These are phyloP conservation scores for Podospora appendiculata DNA, from an alignment of 495 filamentous ascomycete species.

Conservation along the genomic window DNA sequence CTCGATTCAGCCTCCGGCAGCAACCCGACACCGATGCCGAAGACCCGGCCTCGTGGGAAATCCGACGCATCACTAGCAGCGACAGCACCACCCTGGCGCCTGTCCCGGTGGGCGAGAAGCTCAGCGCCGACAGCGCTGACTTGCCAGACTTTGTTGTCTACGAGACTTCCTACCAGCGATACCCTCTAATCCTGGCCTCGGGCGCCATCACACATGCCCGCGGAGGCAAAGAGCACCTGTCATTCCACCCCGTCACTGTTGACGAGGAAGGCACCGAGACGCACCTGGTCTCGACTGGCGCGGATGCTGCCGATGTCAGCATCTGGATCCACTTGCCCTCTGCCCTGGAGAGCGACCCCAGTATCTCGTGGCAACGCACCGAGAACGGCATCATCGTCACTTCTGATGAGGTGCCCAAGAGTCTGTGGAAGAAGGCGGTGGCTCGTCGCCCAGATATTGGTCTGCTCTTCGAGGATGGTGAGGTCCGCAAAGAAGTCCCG, in stretches of 20 bases:
- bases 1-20: slow-evolving; percentile 22
- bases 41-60: slow-evolving; percentile 19
- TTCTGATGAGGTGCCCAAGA: slow-evolving; percentile 22
- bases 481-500: slow-evolving; percentile 36
- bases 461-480: slow-evolving; percentile 25
- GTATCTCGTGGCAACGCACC: slow-evolving; percentile 21
- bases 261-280: slow-evolving; percentile 7
- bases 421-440: slow-evolving; percentile 27
- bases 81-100: slow-evolving; percentile 5
- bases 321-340: slow-evolving; percentile 28
- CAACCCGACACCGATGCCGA: slow-evolving; percentile 7
- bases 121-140: slow-evolving; percentile 16
- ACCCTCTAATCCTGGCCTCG: slow-evolving; percentile 22
- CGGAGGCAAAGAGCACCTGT: slow-evolving; percentile 16
- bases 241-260: slow-evolving; percentile 19
- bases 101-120: slow-evolving; percentile 16
- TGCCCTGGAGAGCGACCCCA: slow-evolving; percentile 17
- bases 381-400: slow-evolving; percentile 23
- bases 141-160: slow-evolving; percentile 29
- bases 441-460: slow-evolving; percentile 27
- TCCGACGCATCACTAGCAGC: slow-evolving; percentile 20
- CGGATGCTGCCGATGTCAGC: slow-evolving; percentile 21
- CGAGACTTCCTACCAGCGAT: slow-evolving; percentile 31
- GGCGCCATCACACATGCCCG: slow-evolving; percentile 25
- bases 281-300: not conserved